Evolutionary conservation across 352 stramenopile genomes (phyloP).

Genomic region (Hyaloperonospora brassicae): DNA sequence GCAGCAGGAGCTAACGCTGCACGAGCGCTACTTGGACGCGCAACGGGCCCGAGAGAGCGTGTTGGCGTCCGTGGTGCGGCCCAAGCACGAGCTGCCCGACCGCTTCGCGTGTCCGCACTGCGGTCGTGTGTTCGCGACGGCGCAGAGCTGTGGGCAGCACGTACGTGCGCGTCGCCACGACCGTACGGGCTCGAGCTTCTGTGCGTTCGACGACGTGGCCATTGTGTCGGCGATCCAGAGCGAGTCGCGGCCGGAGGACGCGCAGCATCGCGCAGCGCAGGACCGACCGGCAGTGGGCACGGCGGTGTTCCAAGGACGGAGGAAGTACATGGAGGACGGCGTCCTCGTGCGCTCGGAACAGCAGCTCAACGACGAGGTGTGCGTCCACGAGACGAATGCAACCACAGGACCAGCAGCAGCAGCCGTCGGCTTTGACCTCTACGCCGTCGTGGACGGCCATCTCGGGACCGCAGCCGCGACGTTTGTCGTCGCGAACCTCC

Average conservation of each 20-base stretch:
- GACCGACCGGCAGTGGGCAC: constrained; percentile 26
- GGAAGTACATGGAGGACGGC: constrained; percentile 91
- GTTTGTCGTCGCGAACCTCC: constrained; percentile 57
- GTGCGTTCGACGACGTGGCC: constrained; percentile 35
- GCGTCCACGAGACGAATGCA: neutral
- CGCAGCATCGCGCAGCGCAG: neutral
- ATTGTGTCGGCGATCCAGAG: constrained; percentile 17
- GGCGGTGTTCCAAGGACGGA: constrained; percentile 84
- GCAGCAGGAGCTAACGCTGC: constrained; percentile 41
- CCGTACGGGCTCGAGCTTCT: constrained; percentile 36
- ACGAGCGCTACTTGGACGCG: constrained; percentile 55
- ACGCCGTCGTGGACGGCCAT: constrained; percentile 93
- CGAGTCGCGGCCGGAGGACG: constrained; percentile 16
- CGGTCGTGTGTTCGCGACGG: constrained; percentile 49
- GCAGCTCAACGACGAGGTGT: constrained; percentile 14
- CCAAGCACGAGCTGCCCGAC: constrained; percentile 40
- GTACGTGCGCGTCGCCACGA: constrained; percentile 39
- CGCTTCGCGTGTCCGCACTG: constrained; percentile 57
- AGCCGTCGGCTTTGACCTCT: constrained; percentile 70
- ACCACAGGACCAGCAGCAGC: neutral
- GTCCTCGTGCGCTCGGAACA: constrained; percentile 33
- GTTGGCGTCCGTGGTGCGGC: constrained; percentile 45
- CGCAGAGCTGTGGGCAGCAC: constrained; percentile 56
- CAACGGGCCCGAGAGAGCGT: constrained; percentile 39
- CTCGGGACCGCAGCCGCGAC: constrained; percentile 83